phyloP scores from a whole-genome alignment of 2,329 filamentous ascomycete genomes.

The Aspergillus pseudoviridinutans region DNA sequence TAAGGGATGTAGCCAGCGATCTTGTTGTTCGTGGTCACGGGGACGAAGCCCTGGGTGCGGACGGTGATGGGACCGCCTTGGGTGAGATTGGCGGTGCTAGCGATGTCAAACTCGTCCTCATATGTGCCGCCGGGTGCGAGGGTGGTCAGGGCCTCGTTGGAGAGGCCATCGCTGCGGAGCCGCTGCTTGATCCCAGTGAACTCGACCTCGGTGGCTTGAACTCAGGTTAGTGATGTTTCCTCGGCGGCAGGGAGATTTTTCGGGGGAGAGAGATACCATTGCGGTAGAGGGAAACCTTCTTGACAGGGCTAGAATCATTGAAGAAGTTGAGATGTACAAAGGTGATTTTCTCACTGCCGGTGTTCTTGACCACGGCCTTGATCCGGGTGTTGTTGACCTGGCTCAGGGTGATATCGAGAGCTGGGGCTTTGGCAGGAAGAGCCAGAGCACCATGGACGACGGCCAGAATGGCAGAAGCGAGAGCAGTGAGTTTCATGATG shows the following conservation, averaged over 20 bases:
- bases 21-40: constrained; percentile 50
- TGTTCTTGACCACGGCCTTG: constrained; percentile 35
- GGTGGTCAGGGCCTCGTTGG: constrained; percentile 26
- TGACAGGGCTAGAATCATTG: constrained; percentile 30
- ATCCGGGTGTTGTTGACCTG: constrained; percentile 30
- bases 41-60: constrained; percentile 53
- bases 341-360: constrained; percentile 27
- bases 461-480: constrained; percentile 20
- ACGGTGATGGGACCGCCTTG: constrained; percentile 54
- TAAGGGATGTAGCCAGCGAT: constrained; percentile 56
- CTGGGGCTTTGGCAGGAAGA: constrained; percentile 16
- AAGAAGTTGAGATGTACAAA: constrained; percentile 38
- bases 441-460: constrained; percentile 16
- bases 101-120: constrained; percentile 34
- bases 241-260: too few relatives aligned
- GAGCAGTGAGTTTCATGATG: constrained; percentile 19
- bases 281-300: constrained; percentile 33
- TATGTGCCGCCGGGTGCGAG: constrained; percentile 26
- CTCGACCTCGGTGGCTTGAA: constrained; percentile 23
- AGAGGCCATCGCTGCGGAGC: constrained; percentile 25
- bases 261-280: constrained; percentile 19
- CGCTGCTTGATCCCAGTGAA: constrained; percentile 32
- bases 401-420: constrained; percentile 29
- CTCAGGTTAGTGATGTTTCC: constrained; percentile 6
- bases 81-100: constrained; percentile 38